Base-by-base conservation (phyloP, 768 basidiomycete species). In the Phlebiopsis gigantea region DNA sequence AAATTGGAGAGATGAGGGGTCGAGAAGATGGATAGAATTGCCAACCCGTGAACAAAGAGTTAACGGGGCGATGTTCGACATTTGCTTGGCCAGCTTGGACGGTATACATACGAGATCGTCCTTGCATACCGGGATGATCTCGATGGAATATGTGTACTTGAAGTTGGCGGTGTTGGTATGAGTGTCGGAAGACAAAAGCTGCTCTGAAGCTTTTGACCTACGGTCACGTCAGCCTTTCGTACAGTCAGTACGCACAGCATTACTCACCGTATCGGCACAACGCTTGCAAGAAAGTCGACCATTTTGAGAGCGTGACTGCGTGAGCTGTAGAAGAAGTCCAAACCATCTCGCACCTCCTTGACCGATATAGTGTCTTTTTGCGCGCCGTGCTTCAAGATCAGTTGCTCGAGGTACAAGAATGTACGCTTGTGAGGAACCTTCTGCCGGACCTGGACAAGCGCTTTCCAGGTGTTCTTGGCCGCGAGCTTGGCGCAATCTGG, bases 381-480 rank as follows among this genome's bases (percentile, higher is more conserved):
- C 4, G 94, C 94, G 62, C 87, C 87, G 66, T 98, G 93, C 71
- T 95, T 98, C 66, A 98, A 74, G 68, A 99, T 98, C 60, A 98
- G 80, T 66, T 98, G 97, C 72, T 98, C 97, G 51, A 98, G 84
- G 77, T 87, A 99, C 64, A 99, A 73, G 77, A 99, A 99, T 1
- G 97, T 98, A 56, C 97, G 85, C 73, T 99, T 99, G 71, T 99
- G 97, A 4, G 93, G 79, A 43, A 98, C 97, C 72, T 99, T 98
- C 70, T 99, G 97, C 46, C 97, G 87, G n/a, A 98, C 93, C 76
- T 98, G 97, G 1, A 99, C 95, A 34, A 93, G 79, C 1, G 96
- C 93, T 68, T 93, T 94, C 97, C 96, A 98, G 0, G 95, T 98
- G 69, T 98, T 98, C 75, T 98, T 99, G 2, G 97, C 97, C 0